Conservation (phyloP, 1,284 basidiomycete genomes). For the Blastosporella zonata region DNA sequence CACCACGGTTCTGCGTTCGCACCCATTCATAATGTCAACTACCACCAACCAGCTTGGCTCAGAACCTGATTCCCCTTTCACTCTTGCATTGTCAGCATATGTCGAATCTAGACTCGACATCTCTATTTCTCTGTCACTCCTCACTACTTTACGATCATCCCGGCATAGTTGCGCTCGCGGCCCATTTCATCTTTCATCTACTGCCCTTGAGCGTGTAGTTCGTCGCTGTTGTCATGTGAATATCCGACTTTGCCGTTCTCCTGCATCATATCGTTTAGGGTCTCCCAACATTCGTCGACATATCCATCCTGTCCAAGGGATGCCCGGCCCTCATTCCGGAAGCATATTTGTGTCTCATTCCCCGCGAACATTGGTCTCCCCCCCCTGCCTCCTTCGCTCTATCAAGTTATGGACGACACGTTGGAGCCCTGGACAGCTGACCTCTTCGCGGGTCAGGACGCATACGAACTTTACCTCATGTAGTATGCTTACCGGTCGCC, state of each 20-base stretch:
- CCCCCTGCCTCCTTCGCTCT: not conserved
- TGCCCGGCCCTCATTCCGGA: conserved; percentile 22
- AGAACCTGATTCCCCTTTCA: conserved; percentile 38
- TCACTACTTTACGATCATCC: conserved; percentile 32
- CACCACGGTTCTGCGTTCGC: conserved; percentile 39
- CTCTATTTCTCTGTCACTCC: conserved; percentile 13
- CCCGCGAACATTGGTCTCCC: not conserved
- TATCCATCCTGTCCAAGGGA: conserved; percentile 60
- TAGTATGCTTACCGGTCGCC: conserved; percentile 13
- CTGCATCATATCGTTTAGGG: conserved; percentile 23
- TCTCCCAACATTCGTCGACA: conserved; percentile 45
- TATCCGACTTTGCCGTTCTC: conserved; percentile 26
- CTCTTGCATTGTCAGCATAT: conserved; percentile 10
- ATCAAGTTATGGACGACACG: not conserved
- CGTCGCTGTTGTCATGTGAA: conserved; percentile 30
- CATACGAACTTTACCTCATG: conserved; percentile 12
- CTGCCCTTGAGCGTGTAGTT: conserved; percentile 31
- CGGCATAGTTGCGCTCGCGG: conserved; percentile 29
- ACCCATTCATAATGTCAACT: conserved; percentile 35
- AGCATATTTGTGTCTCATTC: conserved; percentile 17
- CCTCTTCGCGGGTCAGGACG: conserved; percentile 7
- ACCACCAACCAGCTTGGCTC: conserved; percentile 53
- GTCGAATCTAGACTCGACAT: conserved; percentile 19
- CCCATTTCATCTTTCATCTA: conserved; percentile 27
- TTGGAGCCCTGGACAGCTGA: not conserved